Evolutionary conservation across 176 grass and related monocot genomes (phyloP), one percentile per base, ranked within the genome.

Genomic region (Hordeum marinum): DNA sequence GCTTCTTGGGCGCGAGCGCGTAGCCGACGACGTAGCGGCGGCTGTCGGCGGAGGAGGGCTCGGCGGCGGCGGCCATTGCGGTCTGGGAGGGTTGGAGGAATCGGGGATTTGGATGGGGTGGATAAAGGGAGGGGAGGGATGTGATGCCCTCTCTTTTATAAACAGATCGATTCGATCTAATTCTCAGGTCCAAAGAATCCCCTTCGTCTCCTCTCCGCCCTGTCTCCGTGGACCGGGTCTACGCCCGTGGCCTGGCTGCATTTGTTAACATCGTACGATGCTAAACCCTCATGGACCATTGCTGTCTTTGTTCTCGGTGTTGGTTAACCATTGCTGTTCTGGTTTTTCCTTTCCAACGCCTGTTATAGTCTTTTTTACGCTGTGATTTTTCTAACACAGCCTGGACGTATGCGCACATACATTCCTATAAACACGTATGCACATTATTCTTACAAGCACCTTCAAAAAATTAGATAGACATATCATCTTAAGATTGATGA

Each of bases 1-100:
- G 83, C 84, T 97, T 97, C 90, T 97, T 94, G 12, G 92, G 88
- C 20, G 88, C 88, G 20, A 97, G 87, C 9, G 92, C 95, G 86
- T 94, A 97, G 26, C 92, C 90, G 62, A 97, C 89, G 34, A 81
- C 60, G 86, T 84, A 81, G 37, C 89, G 89, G 42, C 79, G 60
- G 17, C 3, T 5, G 59, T 69, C 69, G 72, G 41, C 87, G 87
- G 46, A 59, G 70, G 87, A 48, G 65, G 72, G 29, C 29, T 86
- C 87, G 80, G 80, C 82, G 72, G 83, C 70, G 79, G 85, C 85
- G 68, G 76, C 84, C 83, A 86, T 82, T 9, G 58, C 52, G 63
- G 63, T 52, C 42, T 27, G 39, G 66, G 36, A 78, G 76, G 80
- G 65, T 60, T 45, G 46, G 79, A 20, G 59, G 82, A 75, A 34